Base-by-base conservation (phyloP, 2,329 filamentous ascomycete species). In the Trichoderma simmonsii region DNA sequence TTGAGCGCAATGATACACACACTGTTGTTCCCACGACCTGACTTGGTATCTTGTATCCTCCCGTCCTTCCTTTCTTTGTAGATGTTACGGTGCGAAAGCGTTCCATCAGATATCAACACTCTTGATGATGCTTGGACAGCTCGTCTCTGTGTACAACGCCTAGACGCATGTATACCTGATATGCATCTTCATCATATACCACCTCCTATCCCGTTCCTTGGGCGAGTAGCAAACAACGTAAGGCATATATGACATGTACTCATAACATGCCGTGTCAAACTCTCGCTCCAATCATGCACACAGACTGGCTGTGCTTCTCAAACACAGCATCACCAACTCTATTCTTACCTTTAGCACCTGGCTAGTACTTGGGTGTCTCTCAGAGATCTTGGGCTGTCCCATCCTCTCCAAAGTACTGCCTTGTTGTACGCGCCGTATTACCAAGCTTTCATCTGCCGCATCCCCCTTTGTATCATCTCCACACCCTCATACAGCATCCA, bases 81-180 rank as follows among this genome's bases (percentile, higher is more conserved):
- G 3, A 21, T 15, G 6, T 59, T 69, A 48, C 64, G 64, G 71
- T 64, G 71, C 64, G 59, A 34, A 43, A 36, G 21, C 7, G 59
- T 43, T 32, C 21, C 51, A n/a, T 48, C 39, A 48, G 24, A 12
- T 28, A 57, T 9, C 39, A 9, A 56, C 24, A 3, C n/a, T 48
- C 48, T 63, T 48, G 21, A 34, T 9, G 14, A 59, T 68, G 57
- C 64, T 68, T 63, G 48, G 64, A 48, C 15, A 28, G n/a, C 43
- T 48, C 26, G 11, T 57, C 6, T 43, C 14, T 24, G 51, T 39
- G 66, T 70, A 70, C 67, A 12, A 62, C 67, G 12, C 7, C 28
- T 24, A 61, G 34, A 66, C 62, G 71, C 56, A 69, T 67, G 63
- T 30, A 67, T 67, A 67, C 43, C 39, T 61, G 12, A n/a, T 66